Base-by-base conservation (phyloP, 2,329 filamentous ascomycete species). In the Lachnellula hyalina region DNA sequence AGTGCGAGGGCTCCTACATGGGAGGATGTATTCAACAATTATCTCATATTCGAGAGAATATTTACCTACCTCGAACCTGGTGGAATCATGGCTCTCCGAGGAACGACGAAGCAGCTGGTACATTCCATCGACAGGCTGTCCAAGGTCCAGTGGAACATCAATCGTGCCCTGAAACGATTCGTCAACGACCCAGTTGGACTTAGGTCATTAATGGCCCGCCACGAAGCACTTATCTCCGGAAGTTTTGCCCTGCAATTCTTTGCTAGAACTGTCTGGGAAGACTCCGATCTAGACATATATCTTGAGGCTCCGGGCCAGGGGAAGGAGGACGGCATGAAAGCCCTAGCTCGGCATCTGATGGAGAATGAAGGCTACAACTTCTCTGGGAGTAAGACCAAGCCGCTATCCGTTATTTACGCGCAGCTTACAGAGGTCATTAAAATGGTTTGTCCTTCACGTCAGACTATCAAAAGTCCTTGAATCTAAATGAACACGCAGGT, bases 211-310 rank as follows among this genome's bases (percentile, higher is more conserved):
- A 12, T 57, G 9, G 49, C 35, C 11, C n/a, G 25, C 9, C 19
- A 46, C 19, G 19, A 52, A 15, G 52, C 52, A 2, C 12, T 57
- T 3, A 52, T 57, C n/a, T 53, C 52, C 21, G 52, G 55, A 47
- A 49, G 48, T 34, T 55, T 57, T 34, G 52, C 52, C 5, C 28
- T 57, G 25, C 55, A 57, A 36, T 57, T 54, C 21, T 52, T 57
- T 17, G 55, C 46, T 15, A 47, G 52, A 25, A 35, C 28, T 9
- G 14, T 52, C 9, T 57, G 52, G 55, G 9, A 49, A 2, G 52
- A 52, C 6, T 49, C 52, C 2, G 52, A 55, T 40, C 34, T 57
- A n/a, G 49, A 57, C 40, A 54, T 57, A 11, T 57, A 42, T 32
- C 21, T 52, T 12, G 25, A 57, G 15, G 36, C 4, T 40, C n/a